Base-by-base conservation (phyloP, 257 asterid genomes). In the Capsicum rhomboideum region DNA sequence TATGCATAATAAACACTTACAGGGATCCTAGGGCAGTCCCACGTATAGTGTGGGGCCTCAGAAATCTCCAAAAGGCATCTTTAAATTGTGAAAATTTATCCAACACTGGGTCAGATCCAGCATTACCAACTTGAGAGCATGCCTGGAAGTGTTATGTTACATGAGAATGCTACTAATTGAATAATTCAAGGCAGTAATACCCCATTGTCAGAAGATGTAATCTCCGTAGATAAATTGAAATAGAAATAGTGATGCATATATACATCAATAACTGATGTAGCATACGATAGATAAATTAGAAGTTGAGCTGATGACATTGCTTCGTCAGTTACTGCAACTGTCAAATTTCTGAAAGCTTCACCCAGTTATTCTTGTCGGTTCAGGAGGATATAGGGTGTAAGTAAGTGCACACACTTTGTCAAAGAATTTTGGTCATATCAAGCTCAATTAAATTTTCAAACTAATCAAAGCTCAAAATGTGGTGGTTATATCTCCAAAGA, bases 31-130 rank as follows among this genome's bases (percentile, higher is more conserved):
- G 84, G 18, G 98, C 88, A 4, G 98, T 97, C 85, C 99, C 99
- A 23, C 99, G 97, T 66, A 97, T 97, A 69, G 99, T 97, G 87
- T 95, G 99, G 34, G 98, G 99, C 91, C 99, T 92, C 53, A 95
- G 89, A 84, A 97, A 97, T 90, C 99, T 92, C 99, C 98, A 97
- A 88, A 97, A 92, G 84, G 99, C 96, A 91, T 95, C 97, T 90
- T 89, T 89, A 88, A 95, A 93, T 28, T 86, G 92, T 74, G 89
- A 88, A 83, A 91, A 64, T 86, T 91, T 95, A 83, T 86, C 90
- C 81, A 90, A 80, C 83, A 80, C 79, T 17, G 98, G 91, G 85
- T 86, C 96, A 40, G 93, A 88, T 82, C 94, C 97, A 66, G 97
- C 94, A 78, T 93, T 90, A 89, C 93, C 97, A 88, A 90, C 98